phyloP scores from a whole-genome alignment of 306 rosid species.

The Albizia julibrissin region DNA sequence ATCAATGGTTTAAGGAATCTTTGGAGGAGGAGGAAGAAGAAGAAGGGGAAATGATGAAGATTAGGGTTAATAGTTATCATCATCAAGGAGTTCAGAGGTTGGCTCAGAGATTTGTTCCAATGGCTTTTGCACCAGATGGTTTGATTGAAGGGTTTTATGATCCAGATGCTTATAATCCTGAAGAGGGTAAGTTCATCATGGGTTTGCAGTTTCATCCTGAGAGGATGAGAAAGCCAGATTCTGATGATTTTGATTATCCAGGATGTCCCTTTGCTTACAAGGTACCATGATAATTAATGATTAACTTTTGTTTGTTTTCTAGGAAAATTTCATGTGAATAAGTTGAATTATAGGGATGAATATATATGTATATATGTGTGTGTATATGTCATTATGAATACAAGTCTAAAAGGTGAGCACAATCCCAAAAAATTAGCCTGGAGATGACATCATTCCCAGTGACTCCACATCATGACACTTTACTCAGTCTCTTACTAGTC shows the following conservation, averaged over 20 bases:
- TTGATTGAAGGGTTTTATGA: slow-evolving; percentile 89
- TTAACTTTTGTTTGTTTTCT: background rate
- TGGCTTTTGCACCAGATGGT: slow-evolving; percentile 85
- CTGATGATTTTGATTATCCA: slow-evolving; percentile 83
- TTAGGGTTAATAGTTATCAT: slow-evolving; percentile 86
- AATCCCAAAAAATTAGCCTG: too few species aligned
- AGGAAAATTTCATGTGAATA: background rate
- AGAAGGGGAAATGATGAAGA: slow-evolving; percentile 39
- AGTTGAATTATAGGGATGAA: background rate
- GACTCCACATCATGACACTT: too few species aligned
- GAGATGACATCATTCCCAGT: too few species aligned
- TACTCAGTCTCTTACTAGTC: too few species aligned
- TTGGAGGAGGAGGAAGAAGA: slow-evolving; percentile 33
- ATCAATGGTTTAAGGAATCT: slow-evolving; percentile 75
- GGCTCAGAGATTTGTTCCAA: slow-evolving; percentile 82
- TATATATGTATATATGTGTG: too few species aligned
- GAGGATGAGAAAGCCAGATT: slow-evolving; percentile 69
- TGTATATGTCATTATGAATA: too few species aligned
- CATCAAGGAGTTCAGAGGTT: slow-evolving; percentile 91
- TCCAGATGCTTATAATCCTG: slow-evolving; percentile 84
- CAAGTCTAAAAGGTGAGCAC: too few species aligned
- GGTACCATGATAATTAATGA: slow-evolving; percentile 36
- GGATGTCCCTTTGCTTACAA: slow-evolving; percentile 87
- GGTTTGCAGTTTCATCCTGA: slow-evolving; percentile 96
- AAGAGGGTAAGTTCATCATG: slow-evolving; percentile 93